These are phyloP conservation scores for Ogataea parapolymorpha DNA, from an alignment of 805 yeast genomes.

Conservation along the genomic window DNA sequence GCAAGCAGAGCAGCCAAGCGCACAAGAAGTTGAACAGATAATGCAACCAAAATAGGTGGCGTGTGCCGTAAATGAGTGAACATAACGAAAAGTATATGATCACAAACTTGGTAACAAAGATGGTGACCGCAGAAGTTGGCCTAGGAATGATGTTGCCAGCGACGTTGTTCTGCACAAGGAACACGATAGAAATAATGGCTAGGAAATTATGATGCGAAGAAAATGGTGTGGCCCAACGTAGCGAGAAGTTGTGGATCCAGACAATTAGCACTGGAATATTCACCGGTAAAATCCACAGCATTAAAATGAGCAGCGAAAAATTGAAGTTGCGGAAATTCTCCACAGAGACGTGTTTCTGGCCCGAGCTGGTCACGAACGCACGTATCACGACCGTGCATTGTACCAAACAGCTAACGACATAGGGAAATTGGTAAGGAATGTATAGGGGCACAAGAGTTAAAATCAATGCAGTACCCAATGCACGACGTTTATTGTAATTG, in stretches of 20 bases:
- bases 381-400: conserved; percentile 55
- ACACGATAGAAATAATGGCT: conserved; percentile 70
- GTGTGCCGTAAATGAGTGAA: conserved; percentile 67
- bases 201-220: conserved; percentile 81
- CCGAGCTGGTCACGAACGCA: conserved; percentile 13
- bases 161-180: conserved; percentile 53
- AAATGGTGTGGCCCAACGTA: conserved; percentile 81
- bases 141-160: conserved; percentile 47
- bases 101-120: conserved; percentile 35
- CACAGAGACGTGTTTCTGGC: conserved; percentile 3
- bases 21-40: conserved; percentile 66
- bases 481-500: conserved; percentile 22
- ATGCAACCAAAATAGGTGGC: conserved; percentile 84
- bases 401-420: conserved; percentile 52
- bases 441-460: conserved; percentile 51
- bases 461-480: conserved; percentile 37
- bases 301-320: conserved; percentile 57
- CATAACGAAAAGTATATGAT: conserved; percentile 56
- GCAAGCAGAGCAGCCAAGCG: conserved; percentile 42
- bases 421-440: conserved; percentile 81
- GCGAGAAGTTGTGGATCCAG: conserved; percentile 72
- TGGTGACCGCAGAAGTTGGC: conserved; percentile 25
- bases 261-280: conserved; percentile 77
- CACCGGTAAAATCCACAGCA: conserved; percentile 78
- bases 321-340: conserved; percentile 53